Evolutionary conservation across 2,329 filamentous ascomycete species (phyloP).

Genomic region (Colletotrichum brevisporum): DNA sequence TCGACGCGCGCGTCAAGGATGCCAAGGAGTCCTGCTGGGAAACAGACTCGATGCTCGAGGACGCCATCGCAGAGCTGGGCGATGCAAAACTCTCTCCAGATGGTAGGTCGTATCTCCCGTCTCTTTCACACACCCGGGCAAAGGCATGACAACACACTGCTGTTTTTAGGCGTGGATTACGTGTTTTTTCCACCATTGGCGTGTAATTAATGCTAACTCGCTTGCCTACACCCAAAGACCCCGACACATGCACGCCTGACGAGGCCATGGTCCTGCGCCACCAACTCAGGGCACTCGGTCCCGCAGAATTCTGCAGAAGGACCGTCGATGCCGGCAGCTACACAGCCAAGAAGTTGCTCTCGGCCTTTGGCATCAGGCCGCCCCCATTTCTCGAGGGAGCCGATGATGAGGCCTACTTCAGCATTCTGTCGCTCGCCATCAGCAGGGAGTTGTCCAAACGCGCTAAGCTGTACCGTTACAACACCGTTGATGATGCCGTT

Average conservation of each 20-base stretch:
- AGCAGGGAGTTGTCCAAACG: slow-evolving; percentile 86
- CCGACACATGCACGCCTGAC: slow-evolving; percentile 74
- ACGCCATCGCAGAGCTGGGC: slow-evolving; percentile 70
- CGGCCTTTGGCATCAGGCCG: slow-evolving; percentile 84
- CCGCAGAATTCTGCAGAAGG: slow-evolving; percentile 80
- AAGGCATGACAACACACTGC: slow-evolving; percentile 32
- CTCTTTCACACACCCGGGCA: slow-evolving; percentile 6
- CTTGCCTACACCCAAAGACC: slow-evolving; percentile 46
- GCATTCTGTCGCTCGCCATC: slow-evolving; percentile 82
- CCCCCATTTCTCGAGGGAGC: slow-evolving; percentile 80
- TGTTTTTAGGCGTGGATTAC: slow-evolving; percentile 37
- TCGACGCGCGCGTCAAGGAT: slow-evolving; percentile 67
- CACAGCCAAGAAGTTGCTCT: slow-evolving; percentile 85
- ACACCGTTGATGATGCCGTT: slow-evolving; percentile 90
- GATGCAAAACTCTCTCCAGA: slow-evolving; percentile 61
- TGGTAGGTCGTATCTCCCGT: slow-evolving; percentile 54
- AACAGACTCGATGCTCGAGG: slow-evolving; percentile 74
- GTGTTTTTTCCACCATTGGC: slow-evolving; percentile 18
- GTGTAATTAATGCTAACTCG: slow-evolving; percentile 33
- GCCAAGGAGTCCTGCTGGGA: slow-evolving; percentile 70
- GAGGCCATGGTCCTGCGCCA: slow-evolving; percentile 79
- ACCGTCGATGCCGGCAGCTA: slow-evolving; percentile 79
- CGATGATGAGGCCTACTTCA: slow-evolving; percentile 82
- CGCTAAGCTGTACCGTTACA: slow-evolving; percentile 83
- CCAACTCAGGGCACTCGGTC: slow-evolving; percentile 82